Base-by-base conservation (phyloP, 2,329 filamentous ascomycete genomes). In the Talaromyces funiculosus region DNA sequence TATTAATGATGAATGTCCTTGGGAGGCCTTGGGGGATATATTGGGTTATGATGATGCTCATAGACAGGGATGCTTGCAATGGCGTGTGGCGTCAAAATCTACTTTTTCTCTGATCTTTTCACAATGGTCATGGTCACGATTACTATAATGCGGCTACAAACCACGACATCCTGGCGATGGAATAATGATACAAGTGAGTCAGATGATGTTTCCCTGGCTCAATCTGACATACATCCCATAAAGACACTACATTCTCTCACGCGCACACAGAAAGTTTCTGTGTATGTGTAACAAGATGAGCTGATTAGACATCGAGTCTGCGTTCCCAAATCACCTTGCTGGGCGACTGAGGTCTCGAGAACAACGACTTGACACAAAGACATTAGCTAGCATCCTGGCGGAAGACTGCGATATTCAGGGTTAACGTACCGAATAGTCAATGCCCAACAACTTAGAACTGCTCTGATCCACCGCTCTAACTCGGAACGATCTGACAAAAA, bases 401-500 rank as follows among this genome's bases (percentile, higher is more conserved):
- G 24, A 29, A n/a, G 26, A 29, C 14, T 4, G n/a, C 22, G 7
- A 37, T 1, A 38, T 53, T 16, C 26, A 26, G 18, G 24, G 6
- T 5, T 14, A 37, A 22, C 51, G 37, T 53, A 60, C 58, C 14
- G 51, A 54, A 12, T 60, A 60, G 35, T 60, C 58, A 14, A 53
- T 60, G 14, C 29, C 51, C 33, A 47, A 47, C 26, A 60, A 54
- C 1, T 22, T 6, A 1, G 16, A 22, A 9, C 26, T 8, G 7
- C 51, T 55, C 6, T 89, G 88, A 67, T 89, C 86, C 2, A 86
- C 74, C 68, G 91, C 95, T 70, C 82, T 81, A 73, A 96, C 85
- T 79, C 90, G 93, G 80, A 96, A 90, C 57, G 86, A 73, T 54
- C 91, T 84, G 42, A 96, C 89, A 65, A 92, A 78, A 61, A 86